These are phyloP conservation scores for Amanita polypyramis DNA, from an alignment of 768 basidiomycete species.

Conservation along the genomic window DNA sequence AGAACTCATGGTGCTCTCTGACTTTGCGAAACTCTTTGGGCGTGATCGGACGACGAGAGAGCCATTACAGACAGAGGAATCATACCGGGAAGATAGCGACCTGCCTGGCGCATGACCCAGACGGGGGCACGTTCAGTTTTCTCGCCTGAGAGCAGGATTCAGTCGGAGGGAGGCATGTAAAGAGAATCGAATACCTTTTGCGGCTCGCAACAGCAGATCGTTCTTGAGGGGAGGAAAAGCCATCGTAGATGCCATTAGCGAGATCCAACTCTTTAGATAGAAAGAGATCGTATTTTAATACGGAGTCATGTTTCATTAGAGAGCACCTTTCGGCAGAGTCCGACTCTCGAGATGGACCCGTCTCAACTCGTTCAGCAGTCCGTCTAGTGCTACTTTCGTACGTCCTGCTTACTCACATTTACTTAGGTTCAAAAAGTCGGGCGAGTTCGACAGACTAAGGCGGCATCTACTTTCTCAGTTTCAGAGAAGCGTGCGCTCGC, in stretches of 20 bases:
- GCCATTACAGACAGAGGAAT: conserved; percentile 9
- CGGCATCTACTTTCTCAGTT: conserved; percentile 55
- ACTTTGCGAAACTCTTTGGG: conserved; percentile 78
- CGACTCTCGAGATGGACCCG: too few species aligned
- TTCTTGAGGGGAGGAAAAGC: conserved; percentile 72
- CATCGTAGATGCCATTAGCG: conserved; percentile 26
- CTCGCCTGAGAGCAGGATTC: conserved; percentile 41
- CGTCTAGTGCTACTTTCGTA: conserved; percentile 10
- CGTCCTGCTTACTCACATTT: background rate
- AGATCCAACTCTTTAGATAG: too few species aligned
- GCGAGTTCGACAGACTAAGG: conserved; percentile 66
- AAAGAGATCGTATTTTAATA: too few species aligned
- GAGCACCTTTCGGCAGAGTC: too few species aligned
- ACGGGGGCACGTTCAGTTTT: conserved; percentile 88
- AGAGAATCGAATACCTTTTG: conserved; percentile 39
- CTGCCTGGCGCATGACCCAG: conserved; percentile 98
- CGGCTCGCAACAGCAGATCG: conserved; percentile 83
- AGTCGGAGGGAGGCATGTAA: background rate
- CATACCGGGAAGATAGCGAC: conserved; percentile 86
- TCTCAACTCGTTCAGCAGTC: conserved; percentile 58
- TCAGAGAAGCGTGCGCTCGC: conserved; percentile 44
- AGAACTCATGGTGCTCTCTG: conserved; percentile 83
- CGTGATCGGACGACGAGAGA: background rate
- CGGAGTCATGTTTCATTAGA: too few species aligned
- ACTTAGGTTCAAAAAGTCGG: conserved; percentile 66